These are phyloP conservation scores for Fonsecaea erecta DNA, from an alignment of 2,329 filamentous ascomycete species.

Conservation along the genomic window DNA sequence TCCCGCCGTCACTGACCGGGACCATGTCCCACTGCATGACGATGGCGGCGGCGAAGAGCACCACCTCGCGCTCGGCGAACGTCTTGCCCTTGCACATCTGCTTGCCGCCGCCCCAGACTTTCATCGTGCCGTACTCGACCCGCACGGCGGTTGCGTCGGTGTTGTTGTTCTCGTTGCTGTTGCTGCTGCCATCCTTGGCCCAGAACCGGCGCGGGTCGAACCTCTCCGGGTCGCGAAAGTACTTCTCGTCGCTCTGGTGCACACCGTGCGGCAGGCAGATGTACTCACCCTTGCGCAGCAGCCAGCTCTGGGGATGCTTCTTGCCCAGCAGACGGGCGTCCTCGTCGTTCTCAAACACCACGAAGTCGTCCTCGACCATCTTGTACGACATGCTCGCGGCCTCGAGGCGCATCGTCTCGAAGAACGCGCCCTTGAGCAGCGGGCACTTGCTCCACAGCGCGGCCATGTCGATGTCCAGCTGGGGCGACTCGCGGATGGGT, in stretches of 20 bases:
- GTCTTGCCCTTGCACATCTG: conserved; percentile 57
- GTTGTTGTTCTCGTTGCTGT: conserved; percentile 38
- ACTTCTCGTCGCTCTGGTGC: conserved; percentile 48
- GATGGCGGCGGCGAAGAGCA: conserved; percentile 58
- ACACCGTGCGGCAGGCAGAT: conserved; percentile 52
- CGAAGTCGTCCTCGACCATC: conserved; percentile 46
- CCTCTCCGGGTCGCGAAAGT: conserved; percentile 44
- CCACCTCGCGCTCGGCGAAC: conserved; percentile 57
- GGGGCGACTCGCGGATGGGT: conserved; percentile 50
- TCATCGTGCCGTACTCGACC: conserved; percentile 50
- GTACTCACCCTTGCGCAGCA: conserved; percentile 49
- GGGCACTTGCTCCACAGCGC: conserved; percentile 51
- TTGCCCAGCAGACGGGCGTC: conserved; percentile 44
- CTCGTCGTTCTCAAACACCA: conserved; percentile 45
- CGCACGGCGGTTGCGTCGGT: conserved; percentile 17
- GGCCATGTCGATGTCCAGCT: conserved; percentile 49
- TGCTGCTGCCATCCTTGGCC: conserved; percentile 40
- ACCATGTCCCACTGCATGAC: conserved; percentile 62
- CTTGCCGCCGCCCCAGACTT: conserved; percentile 56
- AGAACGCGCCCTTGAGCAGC: conserved; percentile 52
- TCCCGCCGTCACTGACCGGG: conserved; percentile 47
- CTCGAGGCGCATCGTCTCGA: conserved; percentile 53
- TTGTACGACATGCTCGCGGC: conserved; percentile 51
- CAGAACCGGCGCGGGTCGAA: conserved; percentile 56
- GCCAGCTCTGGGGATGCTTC: conserved; percentile 45